Conservation (phyloP, 192 early-diverging fungal genomes). For the Globomyces pollinis-pini region DNA sequence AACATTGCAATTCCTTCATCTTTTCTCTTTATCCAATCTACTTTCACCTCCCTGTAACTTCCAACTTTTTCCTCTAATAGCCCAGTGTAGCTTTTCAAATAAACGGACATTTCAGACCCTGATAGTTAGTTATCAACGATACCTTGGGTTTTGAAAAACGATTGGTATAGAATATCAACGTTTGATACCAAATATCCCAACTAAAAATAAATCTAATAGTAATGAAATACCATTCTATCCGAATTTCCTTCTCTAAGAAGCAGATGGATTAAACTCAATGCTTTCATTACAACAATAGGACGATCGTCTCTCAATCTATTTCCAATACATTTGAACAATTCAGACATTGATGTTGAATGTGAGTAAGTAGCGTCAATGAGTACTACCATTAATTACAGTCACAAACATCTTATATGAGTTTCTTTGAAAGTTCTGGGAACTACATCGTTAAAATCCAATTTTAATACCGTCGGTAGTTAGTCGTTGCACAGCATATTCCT, state of each 20-base stretch:
- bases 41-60: constrained; percentile 52
- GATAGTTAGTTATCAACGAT: neutral
- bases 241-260: constrained; percentile 63
- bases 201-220: neutral
- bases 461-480: constrained; percentile 36
- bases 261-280: constrained; percentile 62
- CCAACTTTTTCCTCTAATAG: constrained; percentile 67
- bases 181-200: constrained; percentile 44
- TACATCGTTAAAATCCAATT: too few species aligned
- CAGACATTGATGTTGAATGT: constrained; percentile 31
- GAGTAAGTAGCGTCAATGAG: constrained; percentile 29
- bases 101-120: constrained; percentile 43
- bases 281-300: constrained; percentile 69
- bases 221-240: constrained; percentile 45
- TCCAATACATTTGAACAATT: constrained; percentile 41
- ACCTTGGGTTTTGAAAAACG: constrained; percentile 15
- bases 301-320: constrained; percentile 42
- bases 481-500: constrained; percentile 34
- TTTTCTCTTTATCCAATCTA: constrained; percentile 54
- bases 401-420: constrained; percentile 40
- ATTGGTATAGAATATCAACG: constrained; percentile 26
- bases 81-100: constrained; percentile 58
- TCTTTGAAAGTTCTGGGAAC: constrained; percentile 42
- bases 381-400: constrained; percentile 11
- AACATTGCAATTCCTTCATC: constrained; percentile 43